Base-by-base conservation (phyloP, 1,284 basidiomycete genomes). In the Hypsizygus ulmarius region DNA sequence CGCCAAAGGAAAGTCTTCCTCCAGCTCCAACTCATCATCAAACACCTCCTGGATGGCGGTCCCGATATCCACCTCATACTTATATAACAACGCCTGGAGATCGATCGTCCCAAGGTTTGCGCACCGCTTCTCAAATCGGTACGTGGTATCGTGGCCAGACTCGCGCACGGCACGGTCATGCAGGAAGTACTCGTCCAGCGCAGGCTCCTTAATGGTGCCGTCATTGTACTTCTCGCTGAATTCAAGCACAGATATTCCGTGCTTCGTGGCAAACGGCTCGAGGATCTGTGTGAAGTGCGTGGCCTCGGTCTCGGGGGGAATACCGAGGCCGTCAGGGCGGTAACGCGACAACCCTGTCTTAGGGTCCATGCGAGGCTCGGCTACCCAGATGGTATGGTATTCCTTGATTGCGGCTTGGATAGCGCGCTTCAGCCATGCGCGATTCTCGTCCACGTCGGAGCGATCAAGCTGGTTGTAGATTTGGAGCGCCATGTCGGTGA, bases 361-460 rank as follows among this genome's bases (percentile, higher is more conserved):
- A 28, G 86, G 83, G 67, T 99, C 94, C 59, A 97, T 87, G 19
- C 96, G 85, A 14, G 95, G 97, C 64, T 90, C 84, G 7, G 89
- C 84, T 61, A 96, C 89, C 96, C 96, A 99, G 55, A 99, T 85
- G 30, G 88, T 93, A 74, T 98, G 94, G 67, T 99, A 99, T 65
- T 99, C 96, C 69, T 98, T 97, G 74, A 99, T 95, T 21, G 96
- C 94, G 3, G 96, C 93, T 63, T 90, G 88, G 52, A 99, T 97
- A 2, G 94, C 95, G 15, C 87, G 84, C 67, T 93, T 96, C 44
- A 99, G 79, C 94, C 95, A 99, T 40, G 75, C 73, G 39, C 89
- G 89, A 73, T 97, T 97, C 49, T 82, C 82, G 29, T 83, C 82
- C 52, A 87, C 73, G 57, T 95, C 86, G 3, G 83, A 85, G 21